These are phyloP conservation scores for Rubia peregrina DNA, from an alignment of 305 asterid species.

Conservation along the genomic window DNA sequence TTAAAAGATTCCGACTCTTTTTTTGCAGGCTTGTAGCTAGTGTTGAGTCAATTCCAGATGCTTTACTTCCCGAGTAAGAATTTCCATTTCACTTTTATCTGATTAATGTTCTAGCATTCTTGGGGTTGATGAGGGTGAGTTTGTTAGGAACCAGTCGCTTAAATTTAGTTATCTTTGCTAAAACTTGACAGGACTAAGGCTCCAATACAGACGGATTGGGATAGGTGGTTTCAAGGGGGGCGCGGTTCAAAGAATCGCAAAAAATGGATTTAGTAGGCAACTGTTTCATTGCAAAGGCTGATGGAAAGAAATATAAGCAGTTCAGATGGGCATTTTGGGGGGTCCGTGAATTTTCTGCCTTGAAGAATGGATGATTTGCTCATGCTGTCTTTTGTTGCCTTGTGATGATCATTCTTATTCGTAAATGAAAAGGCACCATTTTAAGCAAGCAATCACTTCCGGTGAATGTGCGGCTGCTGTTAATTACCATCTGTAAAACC, in stretches of 20 bases:
- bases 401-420: background rate
- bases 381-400: background rate
- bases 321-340: background rate
- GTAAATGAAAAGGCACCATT: background rate
- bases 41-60: constrained; percentile 59
- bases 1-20: background rate
- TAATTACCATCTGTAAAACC: background rate
- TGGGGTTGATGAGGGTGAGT: background rate
- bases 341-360: background rate
- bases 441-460: background rate
- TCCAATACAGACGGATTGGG: constrained; percentile 62
- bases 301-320: background rate
- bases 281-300: background rate
- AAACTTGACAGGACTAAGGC: constrained; percentile 51
- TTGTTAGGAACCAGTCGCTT: background rate
- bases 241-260: constrained; percentile 53
- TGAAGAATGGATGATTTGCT: background rate
- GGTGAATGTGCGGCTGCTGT: background rate
- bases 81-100: background rate
- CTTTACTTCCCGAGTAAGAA: constrained; percentile 69
- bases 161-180: background rate
- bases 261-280: constrained; percentile 43
- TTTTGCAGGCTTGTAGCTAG: constrained; percentile 43
- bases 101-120: background rate
- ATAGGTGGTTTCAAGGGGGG: constrained; percentile 82